Evolutionary conservation across 495 filamentous ascomycete species (phyloP), one percentile per base, ranked within the genome.

Genomic region (Neurospora tetrasperma): DNA sequence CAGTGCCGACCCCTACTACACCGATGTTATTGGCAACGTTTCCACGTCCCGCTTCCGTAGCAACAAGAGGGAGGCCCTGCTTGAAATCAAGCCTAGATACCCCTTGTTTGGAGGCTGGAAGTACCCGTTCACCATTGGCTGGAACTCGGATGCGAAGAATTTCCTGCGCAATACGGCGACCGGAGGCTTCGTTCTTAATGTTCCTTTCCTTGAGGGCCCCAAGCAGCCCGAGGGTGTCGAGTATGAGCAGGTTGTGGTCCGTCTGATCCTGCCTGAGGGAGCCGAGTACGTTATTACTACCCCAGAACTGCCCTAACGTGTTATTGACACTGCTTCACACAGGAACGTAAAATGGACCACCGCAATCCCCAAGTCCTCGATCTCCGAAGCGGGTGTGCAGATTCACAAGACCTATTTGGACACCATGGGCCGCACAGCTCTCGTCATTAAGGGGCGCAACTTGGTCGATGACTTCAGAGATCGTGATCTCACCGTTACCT

Each of bases 81-180:
- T 98, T 46, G 96, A 98, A 82, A 88, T 98, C 73, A 94, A 92
- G 82, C 96, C 96, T 18, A 87, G 96, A 40, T 99, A 93, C 81
- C 96, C 96, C 9, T 79, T 99, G 35, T 98, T 98, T 78, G 96
- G 96, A 68, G 93, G 93, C 70, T 99, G 96, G 96, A 97, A 97
- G 82, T 98, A 97, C 79, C 94, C 91, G 74, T 99, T 98, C 84
- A 91, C 90, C 66, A 88, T 98, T 62, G 96, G 96, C 73, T 99
- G 96, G 95, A 93, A 97, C 84, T 91, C 92, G 71, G 88, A 95
- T 72, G 86, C 97, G 27, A 86, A 87, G 74, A 86, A 87, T 42
- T 97, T 93, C 80, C 79, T 99, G 71, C 88, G 92, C 70, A 89
- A 88, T 76, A 85, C 82, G 44, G 84, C 84, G 35, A 82, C 83